Conservation (phyloP, 805 yeast genomes). For the Wickerhamiella vanderwaltii region DNA sequence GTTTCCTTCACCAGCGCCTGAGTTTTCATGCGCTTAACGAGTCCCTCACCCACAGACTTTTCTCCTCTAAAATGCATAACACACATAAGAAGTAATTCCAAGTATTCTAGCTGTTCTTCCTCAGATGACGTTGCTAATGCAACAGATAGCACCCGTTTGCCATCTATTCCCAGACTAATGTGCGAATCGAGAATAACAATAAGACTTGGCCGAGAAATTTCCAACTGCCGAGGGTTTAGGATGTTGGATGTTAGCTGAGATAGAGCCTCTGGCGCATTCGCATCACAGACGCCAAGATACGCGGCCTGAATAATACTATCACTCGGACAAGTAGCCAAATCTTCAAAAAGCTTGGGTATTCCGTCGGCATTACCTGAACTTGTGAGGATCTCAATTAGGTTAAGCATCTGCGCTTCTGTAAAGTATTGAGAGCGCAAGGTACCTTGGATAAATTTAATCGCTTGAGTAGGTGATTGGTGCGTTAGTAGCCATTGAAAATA, state of each 20-base stretch:
- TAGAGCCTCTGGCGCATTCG: neutral
- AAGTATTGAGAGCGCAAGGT: constrained; percentile 13
- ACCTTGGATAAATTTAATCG: constrained; percentile 17
- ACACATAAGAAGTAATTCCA: constrained; percentile 24
- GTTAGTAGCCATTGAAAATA: constrained; percentile 19
- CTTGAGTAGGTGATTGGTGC: constrained; percentile 16
- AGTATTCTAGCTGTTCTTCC: constrained; percentile 18
- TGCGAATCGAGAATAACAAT: constrained; percentile 19
- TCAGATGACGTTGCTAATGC: constrained; percentile 7
- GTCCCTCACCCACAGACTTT: constrained; percentile 9
- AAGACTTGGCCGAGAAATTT: constrained; percentile 11
- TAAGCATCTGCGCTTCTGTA: constrained; percentile 9
- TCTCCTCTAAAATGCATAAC: constrained; percentile 22
- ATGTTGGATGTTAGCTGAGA: constrained; percentile 10
- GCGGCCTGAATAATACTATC: constrained; percentile 5
- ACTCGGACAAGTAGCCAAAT: neutral
- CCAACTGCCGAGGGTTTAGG: constrained; percentile 5
- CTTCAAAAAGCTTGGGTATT: neutral
- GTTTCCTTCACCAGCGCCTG: constrained; percentile 24
- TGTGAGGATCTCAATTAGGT: constrained; percentile 12
- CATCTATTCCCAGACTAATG: constrained; percentile 15
- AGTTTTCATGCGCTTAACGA: constrained; percentile 10
- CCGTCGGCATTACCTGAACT: neutral
- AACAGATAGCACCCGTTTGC: constrained; percentile 15
- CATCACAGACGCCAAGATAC: neutral